These are phyloP conservation scores for Aureobasidium uvarum DNA, from an alignment of 2,329 filamentous ascomycete genomes.

Conservation along the genomic window DNA sequence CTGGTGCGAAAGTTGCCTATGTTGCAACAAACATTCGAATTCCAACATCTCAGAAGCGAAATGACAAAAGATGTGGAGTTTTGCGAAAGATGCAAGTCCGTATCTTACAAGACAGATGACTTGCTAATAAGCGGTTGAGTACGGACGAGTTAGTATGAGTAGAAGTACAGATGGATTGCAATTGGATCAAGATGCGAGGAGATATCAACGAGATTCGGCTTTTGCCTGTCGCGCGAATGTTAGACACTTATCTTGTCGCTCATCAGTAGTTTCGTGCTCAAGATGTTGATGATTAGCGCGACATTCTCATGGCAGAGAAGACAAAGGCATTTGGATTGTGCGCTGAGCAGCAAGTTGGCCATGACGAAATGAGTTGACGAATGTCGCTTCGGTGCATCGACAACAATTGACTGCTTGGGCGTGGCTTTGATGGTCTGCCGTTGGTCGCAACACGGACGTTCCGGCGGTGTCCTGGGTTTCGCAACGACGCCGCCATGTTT, in stretches of 20 bases:
- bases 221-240: not conserved
- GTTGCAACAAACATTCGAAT: not conserved
- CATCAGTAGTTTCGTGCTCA: not conserved
- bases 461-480: not conserved
- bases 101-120: not conserved
- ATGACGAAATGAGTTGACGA: not conserved
- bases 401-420: not conserved
- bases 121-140: not conserved
- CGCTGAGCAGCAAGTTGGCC: not conserved
- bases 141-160: not conserved
- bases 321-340: not conserved
- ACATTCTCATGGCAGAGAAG: not conserved
- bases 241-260: not conserved
- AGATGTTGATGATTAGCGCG: not conserved
- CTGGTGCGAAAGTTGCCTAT: not conserved
- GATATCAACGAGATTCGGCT: not conserved
- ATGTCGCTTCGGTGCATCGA: not conserved
- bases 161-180: not conserved
- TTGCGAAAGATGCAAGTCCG: not conserved
- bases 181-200: not conserved
- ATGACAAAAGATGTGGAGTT: not conserved
- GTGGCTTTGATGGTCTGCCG: slow-evolving; percentile 16
- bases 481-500: not conserved
- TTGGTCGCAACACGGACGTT: not conserved
- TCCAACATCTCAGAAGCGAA: not conserved